Conservation (phyloP, 305 asterid genomes). For the Fraxinus velutina region DNA sequence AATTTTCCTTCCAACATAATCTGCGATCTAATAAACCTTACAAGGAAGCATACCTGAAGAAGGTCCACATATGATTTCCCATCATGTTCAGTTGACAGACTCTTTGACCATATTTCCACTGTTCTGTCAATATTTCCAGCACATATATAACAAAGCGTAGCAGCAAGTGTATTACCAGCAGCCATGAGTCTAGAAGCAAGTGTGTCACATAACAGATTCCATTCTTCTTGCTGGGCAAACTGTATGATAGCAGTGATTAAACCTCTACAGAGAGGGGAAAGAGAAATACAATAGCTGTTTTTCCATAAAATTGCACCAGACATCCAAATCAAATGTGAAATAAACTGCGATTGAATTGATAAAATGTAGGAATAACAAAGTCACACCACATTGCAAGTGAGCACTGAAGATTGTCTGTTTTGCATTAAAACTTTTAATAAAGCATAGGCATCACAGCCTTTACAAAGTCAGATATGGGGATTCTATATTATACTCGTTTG, state of each 20-base stretch:
- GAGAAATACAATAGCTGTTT: neutral
- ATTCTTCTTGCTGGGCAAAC: constrained; percentile 88
- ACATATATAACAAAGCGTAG: constrained; percentile 88
- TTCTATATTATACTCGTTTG: neutral
- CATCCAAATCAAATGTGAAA: neutral
- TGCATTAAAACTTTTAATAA: neutral
- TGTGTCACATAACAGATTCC: constrained; percentile 82
- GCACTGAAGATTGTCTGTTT: neutral
- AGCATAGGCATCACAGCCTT: neutral
- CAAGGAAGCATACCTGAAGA: constrained; percentile 57
- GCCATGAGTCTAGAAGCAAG: constrained; percentile 92
- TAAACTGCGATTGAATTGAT: neutral
- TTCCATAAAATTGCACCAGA: neutral
- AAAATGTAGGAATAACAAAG: neutral
- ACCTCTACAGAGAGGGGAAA: neutral
- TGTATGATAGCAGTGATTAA: constrained; percentile 34
- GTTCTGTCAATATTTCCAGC: constrained; percentile 96
- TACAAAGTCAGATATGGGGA: neutral
- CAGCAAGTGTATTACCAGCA: constrained; percentile 79
- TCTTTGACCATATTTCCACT: constrained; percentile 92
- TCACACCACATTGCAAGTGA: neutral
- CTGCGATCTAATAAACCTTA: constrained; percentile 13
- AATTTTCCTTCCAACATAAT: constrained; percentile 17
- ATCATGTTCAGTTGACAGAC: constrained; percentile 60
- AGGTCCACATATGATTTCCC: constrained; percentile 83